Evolutionary conservation across 768 basidiomycete species (phyloP).

Genomic region (Rhizopogon vesiculosus): DNA sequence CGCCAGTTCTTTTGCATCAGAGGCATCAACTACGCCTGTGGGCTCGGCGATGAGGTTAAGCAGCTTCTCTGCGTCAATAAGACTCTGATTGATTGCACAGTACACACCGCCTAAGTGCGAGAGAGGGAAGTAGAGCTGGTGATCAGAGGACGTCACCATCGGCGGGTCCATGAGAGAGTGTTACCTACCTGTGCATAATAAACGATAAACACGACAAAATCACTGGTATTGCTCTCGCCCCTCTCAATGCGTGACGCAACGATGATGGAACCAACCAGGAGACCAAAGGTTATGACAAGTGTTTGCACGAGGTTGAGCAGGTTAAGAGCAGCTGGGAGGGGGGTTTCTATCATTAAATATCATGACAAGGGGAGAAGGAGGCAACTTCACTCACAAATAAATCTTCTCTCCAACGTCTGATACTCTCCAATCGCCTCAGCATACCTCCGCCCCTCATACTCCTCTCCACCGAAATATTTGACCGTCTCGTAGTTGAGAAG

Average conservation of each 20-base stretch:
- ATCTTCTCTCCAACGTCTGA: slow-evolving; percentile 67
- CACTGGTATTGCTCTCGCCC: slow-evolving; percentile 44
- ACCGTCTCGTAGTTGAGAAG: slow-evolving; percentile 81
- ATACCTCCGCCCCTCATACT: slow-evolving; percentile 71
- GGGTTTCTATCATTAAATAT: not conserved
- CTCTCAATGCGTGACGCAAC: slow-evolving; percentile 65
- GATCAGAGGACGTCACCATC: not conserved
- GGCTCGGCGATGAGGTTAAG: slow-evolving; percentile 77
- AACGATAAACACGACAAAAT: slow-evolving; percentile 77
- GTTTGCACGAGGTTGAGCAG: slow-evolving; percentile 74
- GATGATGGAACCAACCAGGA: slow-evolving; percentile 68
- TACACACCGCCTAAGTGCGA: slow-evolving; percentile 52
- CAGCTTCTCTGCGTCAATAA: slow-evolving; percentile 84
- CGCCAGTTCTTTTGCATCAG: slow-evolving; percentile 68
- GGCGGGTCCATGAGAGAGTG: not conserved
- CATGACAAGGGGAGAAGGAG: not conserved
- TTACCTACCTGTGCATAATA: slow-evolving; percentile 70
- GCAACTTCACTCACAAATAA: slow-evolving; percentile 49
- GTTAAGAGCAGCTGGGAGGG: slow-evolving; percentile 54
- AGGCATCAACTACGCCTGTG: slow-evolving; percentile 78
- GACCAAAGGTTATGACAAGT: slow-evolving; percentile 70
- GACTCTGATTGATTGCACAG: slow-evolving; percentile 66
- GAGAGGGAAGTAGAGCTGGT: not conserved
- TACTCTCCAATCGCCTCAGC: slow-evolving; percentile 66
- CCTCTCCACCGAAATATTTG: slow-evolving; percentile 86